phyloP scores from a whole-genome alignment of 2,329 filamentous ascomycete genomes.

The Colletotrichum agaves region DNA sequence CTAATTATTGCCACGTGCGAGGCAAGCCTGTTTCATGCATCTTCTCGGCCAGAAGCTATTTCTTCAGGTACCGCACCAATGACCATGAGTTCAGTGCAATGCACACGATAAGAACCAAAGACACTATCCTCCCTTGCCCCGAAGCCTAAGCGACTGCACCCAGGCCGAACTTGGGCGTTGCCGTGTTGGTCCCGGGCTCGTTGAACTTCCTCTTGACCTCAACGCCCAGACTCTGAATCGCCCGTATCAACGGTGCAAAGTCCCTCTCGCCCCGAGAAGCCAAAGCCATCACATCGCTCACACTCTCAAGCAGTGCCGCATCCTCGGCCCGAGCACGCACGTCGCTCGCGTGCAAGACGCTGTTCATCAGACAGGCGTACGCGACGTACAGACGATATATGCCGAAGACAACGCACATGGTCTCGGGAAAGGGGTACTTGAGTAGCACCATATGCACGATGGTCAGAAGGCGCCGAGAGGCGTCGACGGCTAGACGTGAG shows the following conservation, averaged over 20 bases:
- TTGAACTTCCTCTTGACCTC: slow-evolving; percentile 40
- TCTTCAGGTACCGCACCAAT: too few relatives aligned
- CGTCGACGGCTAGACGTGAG: slow-evolving; percentile 44
- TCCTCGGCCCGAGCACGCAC: slow-evolving; percentile 37
- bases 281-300: slow-evolving; percentile 37
- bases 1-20: too few relatives aligned
- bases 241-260: slow-evolving; percentile 42
- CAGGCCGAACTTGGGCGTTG: background rate
- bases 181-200: background rate
- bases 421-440: slow-evolving; percentile 41
- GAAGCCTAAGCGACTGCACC: background rate
- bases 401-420: slow-evolving; percentile 42
- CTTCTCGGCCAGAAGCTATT: too few relatives aligned
- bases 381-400: slow-evolving; percentile 44
- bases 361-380: slow-evolving; percentile 43
- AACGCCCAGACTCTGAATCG: slow-evolving; percentile 41
- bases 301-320: slow-evolving; percentile 38
- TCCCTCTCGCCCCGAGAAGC: slow-evolving; percentile 42
- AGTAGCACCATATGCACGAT: slow-evolving; percentile 39
- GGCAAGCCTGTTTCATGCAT: too few relatives aligned
- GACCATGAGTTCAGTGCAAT: too few relatives aligned
- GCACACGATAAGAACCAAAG: background rate
- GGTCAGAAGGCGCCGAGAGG: slow-evolving; percentile 41
- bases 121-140: background rate
- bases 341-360: slow-evolving; percentile 40